A percentile compares a stretch with the other conserved stretches of the same genome.
Conservation (phyloP, 208 protist genomes). For the Leishmania aethiopica region DNA sequence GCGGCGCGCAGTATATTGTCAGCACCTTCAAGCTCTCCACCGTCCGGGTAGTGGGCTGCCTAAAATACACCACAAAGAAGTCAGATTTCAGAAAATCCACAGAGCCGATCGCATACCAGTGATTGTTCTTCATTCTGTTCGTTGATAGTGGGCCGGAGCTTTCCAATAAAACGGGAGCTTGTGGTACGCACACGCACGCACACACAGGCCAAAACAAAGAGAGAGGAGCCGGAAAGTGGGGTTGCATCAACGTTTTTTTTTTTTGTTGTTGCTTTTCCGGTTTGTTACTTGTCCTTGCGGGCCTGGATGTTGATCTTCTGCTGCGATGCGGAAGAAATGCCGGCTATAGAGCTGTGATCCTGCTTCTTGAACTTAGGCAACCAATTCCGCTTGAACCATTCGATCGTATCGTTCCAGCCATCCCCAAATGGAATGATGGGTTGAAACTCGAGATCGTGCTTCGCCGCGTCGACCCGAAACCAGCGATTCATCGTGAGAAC, state of each 20-base stretch:
- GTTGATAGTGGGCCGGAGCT: background rate
- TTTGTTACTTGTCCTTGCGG: conserved; percentile 21
- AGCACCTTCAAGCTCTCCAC: background rate
- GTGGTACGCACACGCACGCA: background rate
- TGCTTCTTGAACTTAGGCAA: conserved; percentile 81
- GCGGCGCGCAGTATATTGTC: background rate
- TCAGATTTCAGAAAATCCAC: background rate
- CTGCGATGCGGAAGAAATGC: conserved; percentile 76
- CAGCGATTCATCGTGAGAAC: conserved; percentile 96
- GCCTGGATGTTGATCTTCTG: conserved; percentile 93
- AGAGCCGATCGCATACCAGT: background rate
- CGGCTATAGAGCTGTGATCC: conserved; percentile 64
- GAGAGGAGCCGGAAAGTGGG: background rate
- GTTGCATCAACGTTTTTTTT: background rate
- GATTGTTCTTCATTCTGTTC: background rate
- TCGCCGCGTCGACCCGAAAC: conserved; percentile 92
- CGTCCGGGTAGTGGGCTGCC: background rate
- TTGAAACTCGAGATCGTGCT: conserved; percentile 85
- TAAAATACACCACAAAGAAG: conserved; percentile 6
- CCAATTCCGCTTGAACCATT: conserved; percentile 92
- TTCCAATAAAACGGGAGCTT: too few relatives aligned
- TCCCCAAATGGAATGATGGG: conserved; percentile 90
- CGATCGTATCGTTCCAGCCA: conserved; percentile 89
- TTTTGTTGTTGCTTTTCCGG: background rate
- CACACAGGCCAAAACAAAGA: conserved; percentile 4